Base-by-base conservation (phyloP, 2,329 filamentous ascomycete genomes). In the Pseudocercospora fijiensis region DNA sequence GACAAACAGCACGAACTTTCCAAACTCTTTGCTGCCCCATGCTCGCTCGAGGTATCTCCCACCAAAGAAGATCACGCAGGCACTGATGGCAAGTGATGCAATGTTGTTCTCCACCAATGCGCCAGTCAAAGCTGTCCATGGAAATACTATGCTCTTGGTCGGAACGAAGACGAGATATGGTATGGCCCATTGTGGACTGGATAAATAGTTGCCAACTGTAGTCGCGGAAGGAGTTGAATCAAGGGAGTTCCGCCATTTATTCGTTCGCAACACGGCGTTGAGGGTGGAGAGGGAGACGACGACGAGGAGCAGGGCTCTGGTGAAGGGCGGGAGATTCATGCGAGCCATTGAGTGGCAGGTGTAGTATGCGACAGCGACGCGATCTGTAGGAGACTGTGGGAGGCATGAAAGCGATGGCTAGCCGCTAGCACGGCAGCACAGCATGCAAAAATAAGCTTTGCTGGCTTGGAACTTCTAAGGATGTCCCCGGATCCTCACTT, bases 41-140 rank as follows among this genome's bases (percentile, higher is more conserved):
- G 95, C 94, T 73, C 95, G 85, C 83, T 99, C 95, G 22, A 99
- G 86, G 77, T 99, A 99, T 72, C 92, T 88, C 9, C 95, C 95
- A 61, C 94, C 94, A 80, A 96, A 91, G 78, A 93, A 96, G 60
- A 98, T 79, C 0, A 93, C 93, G 49, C 88, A 81, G 27, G 84
- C 88, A 55, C 91, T 92, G 62, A 96, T 86, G 26, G 86, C 79
- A 49, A 97, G 83, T 10, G 92, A 96, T 74, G 96, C 90, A 71
- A 98, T 83, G 77, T 98, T 98, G 78, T 91, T 90, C 81, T 99
- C 95, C 56, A 97, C 92, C 62, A 97, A 84, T 0, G 92, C 91
- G 1, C 92, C 90, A 2, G 91, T 90, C 61, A 96, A 72, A 68
- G 96, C 90, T 0, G 92, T 96, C 95, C 95, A 99, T 0, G 95